Conservation (phyloP, 805 yeast species). For the Candida xiaguanensis region DNA sequence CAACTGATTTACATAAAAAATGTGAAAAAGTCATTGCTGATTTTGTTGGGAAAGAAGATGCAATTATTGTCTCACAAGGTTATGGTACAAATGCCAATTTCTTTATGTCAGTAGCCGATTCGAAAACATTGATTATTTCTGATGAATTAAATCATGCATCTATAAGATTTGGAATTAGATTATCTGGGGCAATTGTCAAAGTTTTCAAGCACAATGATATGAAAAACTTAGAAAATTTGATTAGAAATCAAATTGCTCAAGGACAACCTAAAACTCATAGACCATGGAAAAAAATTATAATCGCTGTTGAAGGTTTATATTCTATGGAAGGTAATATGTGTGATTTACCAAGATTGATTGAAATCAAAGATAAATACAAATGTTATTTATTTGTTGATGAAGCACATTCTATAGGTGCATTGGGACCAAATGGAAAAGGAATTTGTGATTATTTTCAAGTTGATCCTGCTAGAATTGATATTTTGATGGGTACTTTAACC, state of each 20-base stretch:
- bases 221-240: conserved; percentile 67
- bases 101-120: conserved; percentile 78
- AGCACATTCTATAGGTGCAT: conserved; percentile 98
- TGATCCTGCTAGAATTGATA: conserved; percentile 71
- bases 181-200: conserved; percentile 89
- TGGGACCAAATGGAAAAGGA: conserved; percentile 93
- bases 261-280: conserved; percentile 95
- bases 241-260: conserved; percentile 82
- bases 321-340: conserved; percentile 92
- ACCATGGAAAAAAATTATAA: conserved; percentile 86
- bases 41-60: conserved; percentile 87
- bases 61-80: conserved; percentile 88
- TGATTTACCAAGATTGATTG: conserved; percentile 72
- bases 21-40: conserved; percentile 78
- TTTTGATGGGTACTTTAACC: conserved; percentile 96
- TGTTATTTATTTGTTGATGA: conserved; percentile 92
- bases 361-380: conserved; percentile 76
- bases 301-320: conserved; percentile 89
- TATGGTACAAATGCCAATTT: conserved; percentile 92
- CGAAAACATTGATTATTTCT: conserved; percentile 84
- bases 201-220: conserved; percentile 91
- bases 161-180: conserved; percentile 89
- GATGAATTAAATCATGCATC: conserved; percentile 96
- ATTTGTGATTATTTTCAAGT: conserved; percentile 90
- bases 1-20: conserved; percentile 65